Base-by-base conservation (phyloP, 345 rosid species). In the Noccaea caerulescens region DNA sequence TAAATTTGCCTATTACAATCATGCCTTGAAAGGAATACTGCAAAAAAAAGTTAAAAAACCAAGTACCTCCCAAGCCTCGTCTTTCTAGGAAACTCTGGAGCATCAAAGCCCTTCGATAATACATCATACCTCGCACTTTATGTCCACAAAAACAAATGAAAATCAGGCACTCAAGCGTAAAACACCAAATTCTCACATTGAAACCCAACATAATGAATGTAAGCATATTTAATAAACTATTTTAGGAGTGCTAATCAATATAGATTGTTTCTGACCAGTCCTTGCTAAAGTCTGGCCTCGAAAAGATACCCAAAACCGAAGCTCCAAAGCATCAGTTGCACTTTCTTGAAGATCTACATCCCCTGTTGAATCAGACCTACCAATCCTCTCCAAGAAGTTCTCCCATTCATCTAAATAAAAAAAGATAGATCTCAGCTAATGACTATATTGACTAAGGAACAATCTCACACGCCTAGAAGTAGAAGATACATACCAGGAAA, bases 101-200 rank as follows among this genome's bases (percentile, higher is more conserved):
- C 97, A 94, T 88, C 73, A 94, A 80, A 76, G 99, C 99, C 83
- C 96, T 89, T 81, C 99, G 85, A 66, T 94, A 94, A 68, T 94
- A 94, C 99, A 94, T 94, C 99, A 94, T 94, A 62, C 99, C 98
- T 59, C 99, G 97, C 69, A 94, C 99, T 94, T 89, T 80, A 79
- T 69, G 62, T 61, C 71, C 79, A 80, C 9, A n/a, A 41, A 14
- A 72, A 71, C 64, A 33, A 67, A 64, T 47, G 27, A 16, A 42
- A 42, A 52, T 72, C 10, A 75, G 61, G 41, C 14, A 66, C 51
- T 55, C 45, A 72, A 67, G 33, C 54, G n/a, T 30, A 52, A 66
- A 72, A 50, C 25, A 71, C 14, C 39, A 51, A 54, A 47, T 43
- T 59, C 47, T 61, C 56, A 55, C 72, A 12, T 59, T n/a, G 51